A percentile compares a stretch with the other conserved stretches of the same genome.
These are phyloP conservation scores for Fusarium sp. DNA, from an alignment of 2,329 filamentous ascomycete genomes.

Conservation along the genomic window DNA sequence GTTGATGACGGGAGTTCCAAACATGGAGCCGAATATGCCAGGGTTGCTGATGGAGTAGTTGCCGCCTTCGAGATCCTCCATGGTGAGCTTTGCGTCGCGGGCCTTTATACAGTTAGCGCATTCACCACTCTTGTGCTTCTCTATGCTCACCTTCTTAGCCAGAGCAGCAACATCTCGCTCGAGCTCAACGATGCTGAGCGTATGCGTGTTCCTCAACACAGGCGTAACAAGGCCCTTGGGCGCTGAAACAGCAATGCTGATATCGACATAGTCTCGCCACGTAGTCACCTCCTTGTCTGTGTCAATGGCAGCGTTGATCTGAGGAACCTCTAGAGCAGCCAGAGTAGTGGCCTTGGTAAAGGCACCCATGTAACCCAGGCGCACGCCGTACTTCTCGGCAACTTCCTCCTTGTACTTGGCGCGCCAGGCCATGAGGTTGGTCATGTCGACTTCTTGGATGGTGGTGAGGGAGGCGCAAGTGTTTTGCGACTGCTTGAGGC, in stretches of 20 bases:
- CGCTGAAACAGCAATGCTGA: constrained; percentile 79
- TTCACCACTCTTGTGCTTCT: background rate
- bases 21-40: constrained; percentile 72
- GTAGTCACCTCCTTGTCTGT: constrained; percentile 69
- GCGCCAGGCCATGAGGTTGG: constrained; percentile 73
- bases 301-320: constrained; percentile 72
- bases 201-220: constrained; percentile 76
- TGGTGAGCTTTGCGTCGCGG: constrained; percentile 79
- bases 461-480: constrained; percentile 79
- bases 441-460: constrained; percentile 58
- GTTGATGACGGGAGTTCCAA: constrained; percentile 78
- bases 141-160: constrained; percentile 69
- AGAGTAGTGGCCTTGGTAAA: constrained; percentile 77
- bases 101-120: constrained; percentile 54
- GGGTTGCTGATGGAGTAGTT: constrained; percentile 85
- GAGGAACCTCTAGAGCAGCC: constrained; percentile 75
- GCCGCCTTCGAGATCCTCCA: constrained; percentile 80
- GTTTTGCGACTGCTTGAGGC: constrained; percentile 76
- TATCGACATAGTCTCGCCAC: constrained; percentile 75
- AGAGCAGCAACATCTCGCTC: constrained; percentile 71
- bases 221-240: constrained; percentile 79
- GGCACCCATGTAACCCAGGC: constrained; percentile 79
- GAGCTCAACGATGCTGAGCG: constrained; percentile 49
- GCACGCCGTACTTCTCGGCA: constrained; percentile 45
- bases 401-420: constrained; percentile 71